Percentiles rank a stretch among this genome's conserved stretches.
These are phyloP conservation scores for Sporothrix variecibatus DNA, from an alignment of 2,329 filamentous ascomycete genomes.

Conservation along the genomic window DNA sequence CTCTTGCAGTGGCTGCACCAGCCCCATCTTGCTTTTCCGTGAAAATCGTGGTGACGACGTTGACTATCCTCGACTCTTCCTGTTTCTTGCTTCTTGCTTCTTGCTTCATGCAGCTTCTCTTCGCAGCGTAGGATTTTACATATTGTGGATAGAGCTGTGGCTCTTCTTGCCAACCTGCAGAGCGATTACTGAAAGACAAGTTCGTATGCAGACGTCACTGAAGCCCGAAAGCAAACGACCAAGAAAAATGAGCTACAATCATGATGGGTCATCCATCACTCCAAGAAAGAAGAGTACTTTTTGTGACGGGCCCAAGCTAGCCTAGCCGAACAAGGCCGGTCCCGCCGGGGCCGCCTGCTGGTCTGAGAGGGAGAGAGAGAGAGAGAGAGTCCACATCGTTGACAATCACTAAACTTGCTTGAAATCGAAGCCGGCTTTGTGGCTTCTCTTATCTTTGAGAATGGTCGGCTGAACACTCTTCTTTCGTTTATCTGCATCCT, in stretches of 20 bases:
- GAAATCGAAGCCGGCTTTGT: neutral
- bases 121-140: slow-evolving; percentile 1
- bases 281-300: too few relatives aligned
- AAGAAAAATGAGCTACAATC: neutral
- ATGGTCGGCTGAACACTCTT: neutral
- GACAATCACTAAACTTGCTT: neutral
- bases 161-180: neutral
- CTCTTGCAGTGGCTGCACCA: neutral
- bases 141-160: neutral
- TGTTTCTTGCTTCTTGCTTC: neutral
- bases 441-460: neutral
- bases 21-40: neutral
- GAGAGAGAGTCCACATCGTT: neutral
- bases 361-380: neutral
- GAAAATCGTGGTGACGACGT: neutral
- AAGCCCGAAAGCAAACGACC: too few relatives aligned
- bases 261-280: neutral
- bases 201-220: neutral
- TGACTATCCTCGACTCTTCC: neutral
- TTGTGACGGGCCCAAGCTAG: neutral
- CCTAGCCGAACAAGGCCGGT: neutral
- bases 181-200: neutral
- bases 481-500: neutral
- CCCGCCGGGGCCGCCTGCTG: slow-evolving; percentile 10
- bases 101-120: neutral